These are phyloP conservation scores for Fraxinus sp. DNA, from an alignment of 305 asterid species.

Conservation along the genomic window DNA sequence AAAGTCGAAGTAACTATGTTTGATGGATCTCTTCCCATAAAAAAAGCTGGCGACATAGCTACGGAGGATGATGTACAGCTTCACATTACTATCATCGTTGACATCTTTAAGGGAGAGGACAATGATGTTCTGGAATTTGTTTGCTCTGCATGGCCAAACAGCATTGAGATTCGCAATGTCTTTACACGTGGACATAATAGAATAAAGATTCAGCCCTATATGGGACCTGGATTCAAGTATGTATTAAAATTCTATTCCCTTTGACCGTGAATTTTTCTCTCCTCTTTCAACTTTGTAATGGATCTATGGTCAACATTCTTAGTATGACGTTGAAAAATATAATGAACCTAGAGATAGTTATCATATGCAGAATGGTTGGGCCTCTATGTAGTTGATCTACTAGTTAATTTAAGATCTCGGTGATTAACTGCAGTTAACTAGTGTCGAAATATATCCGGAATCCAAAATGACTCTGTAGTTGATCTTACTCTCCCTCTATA, in stretches of 20 bases:
- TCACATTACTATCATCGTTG: slow-evolving; percentile 60
- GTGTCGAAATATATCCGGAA: background rate
- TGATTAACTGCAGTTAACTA: background rate
- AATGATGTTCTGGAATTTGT: slow-evolving; percentile 58
- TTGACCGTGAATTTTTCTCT: background rate
- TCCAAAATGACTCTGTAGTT: background rate
- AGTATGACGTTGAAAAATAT: background rate
- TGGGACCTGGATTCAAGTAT: slow-evolving; percentile 78
- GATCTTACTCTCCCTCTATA: background rate
- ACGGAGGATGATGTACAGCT: slow-evolving; percentile 56
- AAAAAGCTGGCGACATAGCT: slow-evolving; percentile 40
- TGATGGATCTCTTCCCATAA: slow-evolving; percentile 62
- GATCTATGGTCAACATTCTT: background rate
- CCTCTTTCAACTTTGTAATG: slow-evolving; percentile 10
- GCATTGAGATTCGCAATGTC: slow-evolving; percentile 60
- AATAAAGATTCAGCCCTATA: slow-evolving; percentile 35
- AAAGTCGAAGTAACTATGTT: slow-evolving; percentile 89
- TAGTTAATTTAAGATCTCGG: background rate
- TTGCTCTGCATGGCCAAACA: slow-evolving; percentile 87
- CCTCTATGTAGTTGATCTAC: background rate
- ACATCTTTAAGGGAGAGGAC: slow-evolving; percentile 61
- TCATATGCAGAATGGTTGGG: background rate
- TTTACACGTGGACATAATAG: slow-evolving; percentile 43
- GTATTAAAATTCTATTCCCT: slow-evolving; percentile 22
- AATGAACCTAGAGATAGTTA: background rate